These are phyloP conservation scores for Coemansia sp. DNA, from an alignment of 192 early-diverging fungal genomes.

Conservation along the genomic window DNA sequence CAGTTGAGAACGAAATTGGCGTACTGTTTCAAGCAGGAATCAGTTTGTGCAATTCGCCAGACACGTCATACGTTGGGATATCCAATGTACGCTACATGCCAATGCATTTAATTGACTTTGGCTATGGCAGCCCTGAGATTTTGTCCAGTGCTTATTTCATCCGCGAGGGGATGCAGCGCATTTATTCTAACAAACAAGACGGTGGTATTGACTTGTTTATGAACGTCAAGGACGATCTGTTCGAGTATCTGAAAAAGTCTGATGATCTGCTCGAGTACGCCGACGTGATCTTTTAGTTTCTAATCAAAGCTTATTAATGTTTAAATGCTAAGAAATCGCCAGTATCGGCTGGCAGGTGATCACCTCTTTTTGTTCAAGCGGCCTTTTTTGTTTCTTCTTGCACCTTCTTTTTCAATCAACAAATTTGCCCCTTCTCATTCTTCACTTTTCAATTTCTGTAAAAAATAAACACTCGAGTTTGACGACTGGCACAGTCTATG, in stretches of 20 bases:
- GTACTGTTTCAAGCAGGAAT: slow-evolving; percentile 31
- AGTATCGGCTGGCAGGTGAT: background rate
- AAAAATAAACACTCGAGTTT: background rate
- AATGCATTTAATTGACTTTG: slow-evolving; percentile 40
- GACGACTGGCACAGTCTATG: slow-evolving; percentile 12
- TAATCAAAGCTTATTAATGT: background rate
- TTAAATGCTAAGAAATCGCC: background rate
- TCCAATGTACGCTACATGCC: slow-evolving; percentile 37
- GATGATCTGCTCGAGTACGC: slow-evolving; percentile 27
- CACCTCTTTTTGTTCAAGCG: slow-evolving; percentile 8
- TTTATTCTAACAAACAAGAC: slow-evolving; percentile 39
- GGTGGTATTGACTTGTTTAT: slow-evolving; percentile 42
- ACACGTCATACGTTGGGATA: slow-evolving; percentile 33
- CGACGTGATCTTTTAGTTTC: slow-evolving; percentile 28
- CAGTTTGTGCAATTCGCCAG: slow-evolving; percentile 30
- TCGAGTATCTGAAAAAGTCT: slow-evolving; percentile 17
- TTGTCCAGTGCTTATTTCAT: slow-evolving; percentile 28
- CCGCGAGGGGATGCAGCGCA: slow-evolving; percentile 34
- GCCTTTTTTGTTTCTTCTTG: background rate
- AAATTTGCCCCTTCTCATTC: background rate
- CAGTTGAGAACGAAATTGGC: slow-evolving; percentile 33
- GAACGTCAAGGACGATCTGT: slow-evolving; percentile 30
- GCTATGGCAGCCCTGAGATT: slow-evolving; percentile 29
- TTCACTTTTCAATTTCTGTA: background rate
- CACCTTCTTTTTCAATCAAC: background rate